Base-by-base conservation (phyloP, 2,329 filamentous ascomycete species). In the Hirsutella rhossiliensis region DNA sequence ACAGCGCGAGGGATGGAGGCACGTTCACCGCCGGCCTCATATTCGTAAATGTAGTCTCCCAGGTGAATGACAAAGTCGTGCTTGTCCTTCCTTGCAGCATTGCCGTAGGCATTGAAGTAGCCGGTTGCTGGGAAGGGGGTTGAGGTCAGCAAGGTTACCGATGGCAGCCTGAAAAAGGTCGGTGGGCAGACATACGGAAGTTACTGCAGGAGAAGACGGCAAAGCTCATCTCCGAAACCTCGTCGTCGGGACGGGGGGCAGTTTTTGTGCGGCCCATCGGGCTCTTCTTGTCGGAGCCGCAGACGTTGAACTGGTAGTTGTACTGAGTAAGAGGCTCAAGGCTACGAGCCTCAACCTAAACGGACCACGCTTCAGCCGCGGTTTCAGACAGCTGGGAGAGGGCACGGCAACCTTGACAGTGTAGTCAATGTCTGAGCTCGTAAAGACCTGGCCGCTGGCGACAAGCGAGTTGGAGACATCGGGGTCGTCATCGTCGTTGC, bases 121-220 rank as follows among this genome's bases (percentile, higher is more conserved):
- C 75, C 75, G 38, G 50, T 52, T 1, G 56, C 51, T 54, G 13
- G 5, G 18, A 3, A 19, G 8, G 20, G n/a, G 15, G 20, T 9
- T 27, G 11, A 11, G 5, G 34, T 37, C n/a, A 40, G 39, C n/a
- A 34, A 15, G 32, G 15, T 34, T 2, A 5, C 32, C n/a, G 11
- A 6, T 7, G 23, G 23, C 23, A 27, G 23, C 23, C 9, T 23
- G 3, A 11, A 18, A 36, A 8, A 4, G 23, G 32, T 28, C 1
- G 2, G 28, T 27, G 29, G 15, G 20, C 7, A 11, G 23, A 58
- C 71, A 41, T 56, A 75, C 73, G 76, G 50, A 72, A 84, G 59
- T 85, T 87, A 52, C 69, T 72, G 65, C 83, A 87, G 2, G 80
- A 85, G 57, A 82, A 87, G 1, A 88, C 72, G 2, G 81, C 82